Base-by-base conservation (phyloP, 352 stramenopile genomes). In the Phytophthora rubi region DNA sequence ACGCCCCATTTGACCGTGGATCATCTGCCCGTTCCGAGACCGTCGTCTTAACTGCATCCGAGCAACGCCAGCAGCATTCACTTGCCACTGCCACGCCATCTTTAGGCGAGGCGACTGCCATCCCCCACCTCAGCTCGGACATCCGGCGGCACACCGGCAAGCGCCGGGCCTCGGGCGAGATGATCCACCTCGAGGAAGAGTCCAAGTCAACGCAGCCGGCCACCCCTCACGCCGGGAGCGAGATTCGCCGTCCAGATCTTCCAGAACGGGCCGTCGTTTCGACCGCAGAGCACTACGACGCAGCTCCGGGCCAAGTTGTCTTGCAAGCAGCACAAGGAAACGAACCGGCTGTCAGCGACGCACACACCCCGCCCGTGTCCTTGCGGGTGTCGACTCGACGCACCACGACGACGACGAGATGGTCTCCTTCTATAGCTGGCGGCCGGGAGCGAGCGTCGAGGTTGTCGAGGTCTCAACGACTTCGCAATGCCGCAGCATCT, bases 381-480 rank as follows among this genome's bases (percentile, higher is more conserved):
- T 18, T 64, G 35, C 66, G 71, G 39, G 55, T 54, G 21, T 75
- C 71, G 26, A 68, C 57, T 68, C 62, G 71, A 62, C 71, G 62
- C 18, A 76, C 71, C 7, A 76, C 58, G 9, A 79, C 58, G 62
- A 79, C 58, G 16, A 70, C 59, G 35, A 70, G 71, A 62, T 79
- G 67, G 67, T 76, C 71, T 54, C 53, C 71, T 18, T 79, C 71
- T 13, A 62, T 62, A 26, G 32, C 48, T 65, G 33, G 53, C n/a
- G 35, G 10, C 7, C 66, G 45, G 28, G 33, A 65, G 9, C 59
- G 53, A 3, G 1, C 13, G 16, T 54, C 65, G 8, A 73, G 33
- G 62, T 18, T 51, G 30, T 12, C 53, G 32, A 15, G 26, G 23
- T 10, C 30, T 42, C 56, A 49, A 52, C 63, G 55, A 32, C 21